These are phyloP conservation scores for Pseudocercospora musae DNA, from an alignment of 2,329 filamentous ascomycete species.

Conservation along the genomic window DNA sequence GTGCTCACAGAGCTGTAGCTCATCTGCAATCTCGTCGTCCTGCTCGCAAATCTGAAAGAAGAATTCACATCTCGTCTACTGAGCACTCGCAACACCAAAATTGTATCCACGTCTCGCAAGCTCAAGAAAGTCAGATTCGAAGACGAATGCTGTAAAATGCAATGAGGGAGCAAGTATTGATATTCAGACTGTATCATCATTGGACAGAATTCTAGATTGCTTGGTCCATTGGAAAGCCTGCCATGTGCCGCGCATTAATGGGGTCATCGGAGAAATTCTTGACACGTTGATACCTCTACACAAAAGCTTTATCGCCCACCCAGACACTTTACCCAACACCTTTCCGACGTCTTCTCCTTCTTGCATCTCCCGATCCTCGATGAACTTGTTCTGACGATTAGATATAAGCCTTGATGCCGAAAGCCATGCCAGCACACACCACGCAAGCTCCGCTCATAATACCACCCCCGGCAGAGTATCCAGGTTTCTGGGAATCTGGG, in stretches of 20 bases:
- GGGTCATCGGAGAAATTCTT: background rate
- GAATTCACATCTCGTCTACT: background rate
- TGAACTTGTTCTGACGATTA: background rate
- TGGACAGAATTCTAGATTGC: background rate
- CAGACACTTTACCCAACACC: background rate
- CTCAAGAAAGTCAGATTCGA: background rate
- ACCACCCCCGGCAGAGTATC: background rate
- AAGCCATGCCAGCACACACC: background rate
- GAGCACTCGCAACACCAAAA: background rate
- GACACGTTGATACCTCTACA: too few relatives aligned
- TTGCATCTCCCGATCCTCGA: background rate
- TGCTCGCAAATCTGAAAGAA: background rate
- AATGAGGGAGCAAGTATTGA: background rate
- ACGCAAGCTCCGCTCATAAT: constrained; percentile 1
- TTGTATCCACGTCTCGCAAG: background rate
- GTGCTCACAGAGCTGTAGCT: background rate
- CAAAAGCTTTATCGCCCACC: background rate
- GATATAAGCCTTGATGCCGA: background rate
- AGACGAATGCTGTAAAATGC: background rate
- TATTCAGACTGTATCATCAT: background rate
- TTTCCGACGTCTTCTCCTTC: background rate
- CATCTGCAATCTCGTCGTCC: background rate
- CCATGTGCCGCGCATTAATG: too few relatives aligned
- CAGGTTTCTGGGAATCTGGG: background rate
- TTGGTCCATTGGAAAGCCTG: too few relatives aligned